Evolutionary conservation across 352 stramenopile species (phyloP).

Genomic region (Elongisporangium anandrum): DNA sequence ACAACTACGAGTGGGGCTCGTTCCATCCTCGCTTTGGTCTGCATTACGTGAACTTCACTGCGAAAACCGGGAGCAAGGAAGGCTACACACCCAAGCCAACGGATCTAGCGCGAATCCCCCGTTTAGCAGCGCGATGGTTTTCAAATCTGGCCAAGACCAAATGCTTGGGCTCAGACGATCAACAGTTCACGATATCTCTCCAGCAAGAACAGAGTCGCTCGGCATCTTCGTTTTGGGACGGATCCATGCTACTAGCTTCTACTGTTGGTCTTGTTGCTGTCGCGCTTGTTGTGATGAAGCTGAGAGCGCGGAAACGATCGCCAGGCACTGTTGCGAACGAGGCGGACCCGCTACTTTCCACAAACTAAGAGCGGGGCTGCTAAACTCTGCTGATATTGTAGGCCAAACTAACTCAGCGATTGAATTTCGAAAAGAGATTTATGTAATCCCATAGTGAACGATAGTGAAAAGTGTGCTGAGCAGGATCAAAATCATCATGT

Average conservation of each 20-base stretch:
- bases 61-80: constrained; percentile 16
- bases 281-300: background rate
- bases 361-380: too few species aligned
- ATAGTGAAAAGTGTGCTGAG: too few species aligned
- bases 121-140: constrained; percentile 37
- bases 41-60: constrained; percentile 60
- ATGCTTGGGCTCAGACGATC: constrained; percentile 9
- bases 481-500: too few species aligned
- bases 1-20: constrained; percentile 44
- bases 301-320: background rate
- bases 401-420: too few species aligned
- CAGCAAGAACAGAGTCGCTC: background rate
- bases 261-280: background rate
- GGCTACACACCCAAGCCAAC: constrained; percentile 21
- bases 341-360: background rate
- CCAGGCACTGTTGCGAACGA: background rate
- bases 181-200: background rate
- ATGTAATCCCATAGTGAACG: too few species aligned
- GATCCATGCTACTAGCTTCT: background rate
- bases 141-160: constrained; percentile 23
- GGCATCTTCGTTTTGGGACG: background rate
- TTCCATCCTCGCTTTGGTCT: constrained; percentile 52
- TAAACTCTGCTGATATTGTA: too few species aligned
- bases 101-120: constrained; percentile 31
- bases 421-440: too few species aligned